Evolutionary conservation across 1,284 basidiomycete genomes (phyloP), one percentile per base, ranked within the genome.

Genomic region (Pascua sp.): DNA sequence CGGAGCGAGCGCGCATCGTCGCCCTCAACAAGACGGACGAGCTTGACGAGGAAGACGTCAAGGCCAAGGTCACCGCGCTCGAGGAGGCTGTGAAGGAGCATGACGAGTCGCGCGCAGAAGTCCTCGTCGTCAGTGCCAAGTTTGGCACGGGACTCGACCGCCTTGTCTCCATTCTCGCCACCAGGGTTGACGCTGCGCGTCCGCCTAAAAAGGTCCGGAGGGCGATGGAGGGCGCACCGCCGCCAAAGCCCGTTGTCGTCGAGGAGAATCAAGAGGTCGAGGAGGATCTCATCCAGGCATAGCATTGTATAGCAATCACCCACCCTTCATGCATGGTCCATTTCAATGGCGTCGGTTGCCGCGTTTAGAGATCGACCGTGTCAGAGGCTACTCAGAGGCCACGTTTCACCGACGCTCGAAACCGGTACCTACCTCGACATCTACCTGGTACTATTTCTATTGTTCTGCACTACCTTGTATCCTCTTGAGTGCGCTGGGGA

Each of bases 21-120:
- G 81, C 98, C 18, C 89, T 92, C 16, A 98, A 98, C 81, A 98
- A 98, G 77, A 93, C 91, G 0, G 95, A 98, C 76, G 73, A 89
- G 45, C 81, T 93, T 2, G 82, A 79, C 24, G 73, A 72, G 42
- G 77, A 67, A 3, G 24, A 59, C 4, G 68, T 74, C 48, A 66
- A 56, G 49, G 64, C 59, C 52, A 68, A 55, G 40, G 67, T 77
- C 16, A 80, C 80, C 4, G 80, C 85, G 1, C 77, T 80, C 13
- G 18, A 59, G 42, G 43, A 47, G 8, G 59, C 51, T 2, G 53
- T 67, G 11, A 38, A 46, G 11, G 78, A 81, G 47, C 38, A 54
- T 1, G 42, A 40, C 11, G 37, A 44, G 10, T 32, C 24, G 24
- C 24, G 24, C 24, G 68, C 89, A 59, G 85, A 88, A 62, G 84